These are phyloP conservation scores for Actinomucor elegans DNA, from an alignment of 371 early-diverging fungal species.

Conservation along the genomic window DNA sequence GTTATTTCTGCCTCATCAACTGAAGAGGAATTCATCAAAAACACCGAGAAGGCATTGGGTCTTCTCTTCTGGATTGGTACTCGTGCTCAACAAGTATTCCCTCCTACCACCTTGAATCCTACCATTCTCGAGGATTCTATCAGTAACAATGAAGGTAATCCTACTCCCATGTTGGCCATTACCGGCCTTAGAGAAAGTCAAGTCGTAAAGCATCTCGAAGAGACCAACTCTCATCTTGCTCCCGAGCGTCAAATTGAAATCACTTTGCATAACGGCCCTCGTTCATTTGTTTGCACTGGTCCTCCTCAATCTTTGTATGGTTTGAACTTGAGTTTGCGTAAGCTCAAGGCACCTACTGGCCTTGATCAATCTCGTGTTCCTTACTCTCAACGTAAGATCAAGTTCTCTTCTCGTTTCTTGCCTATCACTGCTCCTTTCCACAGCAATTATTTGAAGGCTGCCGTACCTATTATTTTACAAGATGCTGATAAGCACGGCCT, in stretches of 20 bases:
- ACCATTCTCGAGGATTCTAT: slow-evolving; percentile 86
- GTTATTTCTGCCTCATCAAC: slow-evolving; percentile 84
- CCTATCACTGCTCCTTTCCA: slow-evolving; percentile 93
- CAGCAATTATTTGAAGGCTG: slow-evolving; percentile 68
- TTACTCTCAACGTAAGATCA: slow-evolving; percentile 82
- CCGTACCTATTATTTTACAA: slow-evolving; percentile 60
- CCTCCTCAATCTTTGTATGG: slow-evolving; percentile 90
- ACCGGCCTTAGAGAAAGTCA: slow-evolving; percentile 75
- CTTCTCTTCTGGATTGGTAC: slow-evolving; percentile 92
- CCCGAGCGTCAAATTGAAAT: slow-evolving; percentile 78
- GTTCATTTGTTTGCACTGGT: slow-evolving; percentile 83
- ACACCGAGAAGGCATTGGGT: slow-evolving; percentile 85
- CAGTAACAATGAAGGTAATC: slow-evolving; percentile 87
- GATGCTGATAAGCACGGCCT: slow-evolving; percentile 65
- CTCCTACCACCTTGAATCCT: slow-evolving; percentile 87
- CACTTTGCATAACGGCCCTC: slow-evolving; percentile 88
- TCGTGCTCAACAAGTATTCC: slow-evolving; percentile 85
- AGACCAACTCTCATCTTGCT: slow-evolving; percentile 84
- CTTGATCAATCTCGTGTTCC: slow-evolving; percentile 88
- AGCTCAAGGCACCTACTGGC: slow-evolving; percentile 80
- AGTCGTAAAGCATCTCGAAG: slow-evolving; percentile 77
- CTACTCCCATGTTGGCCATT: slow-evolving; percentile 93
- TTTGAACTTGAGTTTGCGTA: slow-evolving; percentile 83
- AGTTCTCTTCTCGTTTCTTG: slow-evolving; percentile 84
- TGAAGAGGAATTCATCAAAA: slow-evolving; percentile 76